phyloP scores from a whole-genome alignment of 192 early-diverging fungal species.

The Coemansia sp. region DNA sequence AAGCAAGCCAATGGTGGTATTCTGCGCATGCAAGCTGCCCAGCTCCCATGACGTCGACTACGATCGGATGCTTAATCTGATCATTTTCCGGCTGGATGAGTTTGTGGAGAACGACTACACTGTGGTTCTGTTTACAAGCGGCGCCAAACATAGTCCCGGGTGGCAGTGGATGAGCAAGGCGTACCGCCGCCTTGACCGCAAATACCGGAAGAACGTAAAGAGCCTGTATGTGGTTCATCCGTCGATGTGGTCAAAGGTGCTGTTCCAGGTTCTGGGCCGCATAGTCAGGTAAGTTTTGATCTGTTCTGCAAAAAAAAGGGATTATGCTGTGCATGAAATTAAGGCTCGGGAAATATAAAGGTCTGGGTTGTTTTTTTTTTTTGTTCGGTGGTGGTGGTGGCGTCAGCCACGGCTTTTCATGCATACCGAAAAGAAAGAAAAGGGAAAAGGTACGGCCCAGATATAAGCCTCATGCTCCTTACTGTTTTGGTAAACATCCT shows the following conservation, averaged over 20 bases:
- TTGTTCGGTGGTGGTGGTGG: not conserved
- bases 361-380: not conserved
- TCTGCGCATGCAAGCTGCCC: constrained; percentile 83
- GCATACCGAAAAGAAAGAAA: not conserved
- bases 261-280: constrained; percentile 40
- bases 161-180: constrained; percentile 84
- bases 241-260: constrained; percentile 60
- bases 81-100: constrained; percentile 65
- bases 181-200: constrained; percentile 72
- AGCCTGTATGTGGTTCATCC: constrained; percentile 88
- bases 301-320: not conserved
- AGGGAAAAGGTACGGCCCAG: not conserved
- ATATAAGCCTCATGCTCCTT: not conserved
- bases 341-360: not conserved
- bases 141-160: constrained; percentile 66
- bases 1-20: constrained; percentile 74
- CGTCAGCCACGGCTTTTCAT: constrained; percentile 10
- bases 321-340: not conserved
- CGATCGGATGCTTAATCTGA: constrained; percentile 69
- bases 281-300: constrained; percentile 41
- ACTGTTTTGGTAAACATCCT: not conserved
- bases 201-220: constrained; percentile 94
- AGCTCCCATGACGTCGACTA: constrained; percentile 71
- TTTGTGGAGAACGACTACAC: constrained; percentile 91
- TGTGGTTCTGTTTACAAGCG: constrained; percentile 79